Evolutionary conservation across 1,284 basidiomycete genomes (phyloP), one percentile per base, ranked within the genome.

Genomic region (Leccinum pachyderme): DNA sequence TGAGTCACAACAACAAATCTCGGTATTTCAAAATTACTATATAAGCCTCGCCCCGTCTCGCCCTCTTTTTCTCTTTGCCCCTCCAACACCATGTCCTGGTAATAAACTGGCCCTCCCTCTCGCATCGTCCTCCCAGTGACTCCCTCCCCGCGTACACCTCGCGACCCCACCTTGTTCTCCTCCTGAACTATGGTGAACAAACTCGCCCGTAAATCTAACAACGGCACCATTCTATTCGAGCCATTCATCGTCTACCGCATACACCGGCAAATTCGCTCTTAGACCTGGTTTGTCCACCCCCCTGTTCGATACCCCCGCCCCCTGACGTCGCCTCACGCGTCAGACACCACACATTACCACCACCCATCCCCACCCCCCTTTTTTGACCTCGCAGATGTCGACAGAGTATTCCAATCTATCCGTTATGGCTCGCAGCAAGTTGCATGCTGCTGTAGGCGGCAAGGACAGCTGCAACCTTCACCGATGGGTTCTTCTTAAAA

Each of bases 401-500:
- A 69, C 77, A 66, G 77, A 79, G 64, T 66, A 74, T 59, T 61
- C 74, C 54, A 75, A 72, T 64, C 75, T 88, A 48, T 82, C 80
- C 63, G 73, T 77, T 62, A 75, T 89, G 72, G 84, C 89, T 71
- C 87, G 83, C 67, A 82, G 77, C 72, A 91, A 91, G 78, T 78
- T 91, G 73, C 82, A 84, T 61, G 71, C 78, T 58, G 83, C 81
- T 64, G 69, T 80, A 63, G 77, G 78, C 56, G 74, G 77, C 71
- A 83, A 79, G 73, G 85, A 87, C 74, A 82, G 75, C 63, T 79
- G 80, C 76, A 89, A 82, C 74, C 80, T 91, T 74, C 87, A 89
- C 70, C 87, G 89, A 69, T 90, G 87, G 86, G 89, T 91, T 54
- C 79, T 91, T 56, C 80, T 91, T 70, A 90, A 90, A 86, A 91